These are phyloP conservation scores for Rubroboletus pulcherrimus DNA, from an alignment of 768 basidiomycete genomes.

Conservation along the genomic window DNA sequence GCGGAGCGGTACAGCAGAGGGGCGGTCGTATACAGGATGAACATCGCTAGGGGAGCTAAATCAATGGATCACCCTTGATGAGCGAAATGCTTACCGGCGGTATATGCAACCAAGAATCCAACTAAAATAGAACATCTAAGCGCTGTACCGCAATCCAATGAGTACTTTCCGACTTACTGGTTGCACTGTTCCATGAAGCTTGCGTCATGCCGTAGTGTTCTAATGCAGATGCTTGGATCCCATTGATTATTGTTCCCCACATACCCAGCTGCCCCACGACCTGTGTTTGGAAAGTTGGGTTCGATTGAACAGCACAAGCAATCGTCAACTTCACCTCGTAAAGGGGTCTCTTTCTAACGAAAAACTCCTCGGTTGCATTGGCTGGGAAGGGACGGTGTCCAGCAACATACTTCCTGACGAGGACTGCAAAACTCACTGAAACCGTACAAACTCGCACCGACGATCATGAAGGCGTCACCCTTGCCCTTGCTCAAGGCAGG, in stretches of 20 bases:
- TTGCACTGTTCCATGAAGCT: constrained; percentile 70
- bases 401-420: neutral
- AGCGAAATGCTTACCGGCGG: constrained; percentile 29
- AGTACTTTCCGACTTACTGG: constrained; percentile 50
- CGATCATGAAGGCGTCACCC: constrained; percentile 84
- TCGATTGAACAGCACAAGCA: neutral
- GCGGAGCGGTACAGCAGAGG: constrained; percentile 84
- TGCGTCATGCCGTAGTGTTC: constrained; percentile 66
- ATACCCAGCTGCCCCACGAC: constrained; percentile 85
- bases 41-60: constrained; percentile 53
- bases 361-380: constrained; percentile 86
- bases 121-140: constrained; percentile 30
- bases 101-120: constrained; percentile 53
- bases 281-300: constrained; percentile 24
- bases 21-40: constrained; percentile 80
- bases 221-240: constrained; percentile 69
- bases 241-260: constrained; percentile 79
- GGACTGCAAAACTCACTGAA: constrained; percentile 54
- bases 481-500: constrained; percentile 61
- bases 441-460: constrained; percentile 82
- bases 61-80: neutral
- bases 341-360: constrained; percentile 73
- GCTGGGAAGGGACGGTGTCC: constrained; percentile 39
- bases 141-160: constrained; percentile 1
- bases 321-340: constrained; percentile 53